Evolutionary conservation across 2,329 filamentous ascomycete species (phyloP).

Genomic region (Pestalotiopsis sp.): DNA sequence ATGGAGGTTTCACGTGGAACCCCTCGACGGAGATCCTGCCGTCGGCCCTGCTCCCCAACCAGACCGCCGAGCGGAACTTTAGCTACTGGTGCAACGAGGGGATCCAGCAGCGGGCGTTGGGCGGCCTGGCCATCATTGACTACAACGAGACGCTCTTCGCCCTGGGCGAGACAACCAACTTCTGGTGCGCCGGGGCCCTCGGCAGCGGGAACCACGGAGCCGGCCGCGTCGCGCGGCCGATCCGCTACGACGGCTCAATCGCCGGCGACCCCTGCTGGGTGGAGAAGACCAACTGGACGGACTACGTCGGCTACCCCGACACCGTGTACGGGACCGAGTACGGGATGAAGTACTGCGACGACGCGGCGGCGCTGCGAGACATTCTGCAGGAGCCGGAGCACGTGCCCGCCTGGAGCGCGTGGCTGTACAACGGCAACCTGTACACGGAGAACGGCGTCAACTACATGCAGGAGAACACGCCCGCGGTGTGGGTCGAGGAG

Average conservation of each 20-base stretch:
- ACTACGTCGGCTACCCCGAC: constrained; percentile 18
- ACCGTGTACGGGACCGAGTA: constrained; percentile 24
- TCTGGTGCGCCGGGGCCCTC: constrained; percentile 14
- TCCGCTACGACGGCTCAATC: constrained; percentile 18
- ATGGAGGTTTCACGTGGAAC: constrained; percentile 24
- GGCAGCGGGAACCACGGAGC: constrained; percentile 14
- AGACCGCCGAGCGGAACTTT: constrained; percentile 23
- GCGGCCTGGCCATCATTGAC: constrained; percentile 10
- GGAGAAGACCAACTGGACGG: constrained; percentile 21
- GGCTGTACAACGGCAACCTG: constrained; percentile 23
- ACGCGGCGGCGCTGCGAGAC: constrained; percentile 11
- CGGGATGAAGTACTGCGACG: constrained; percentile 22
- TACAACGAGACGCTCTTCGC: constrained; percentile 20
- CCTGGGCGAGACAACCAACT: constrained; percentile 21
- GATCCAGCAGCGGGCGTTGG: constrained; percentile 23
- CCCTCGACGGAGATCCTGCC: constrained; percentile 20
- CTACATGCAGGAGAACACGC: constrained; percentile 26
- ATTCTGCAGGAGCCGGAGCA: constrained; percentile 13
- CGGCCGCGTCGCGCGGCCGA: constrained; percentile 19
- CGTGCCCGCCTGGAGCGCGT: constrained; percentile 23
- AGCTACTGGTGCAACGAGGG: constrained; percentile 26
- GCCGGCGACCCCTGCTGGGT: constrained; percentile 24
- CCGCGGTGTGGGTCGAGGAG: constrained; percentile 25
- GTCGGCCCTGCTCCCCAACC: constrained; percentile 26
- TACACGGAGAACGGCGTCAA: constrained; percentile 20